These are phyloP conservation scores for Pelargonium nanum DNA, from an alignment of 345 rosid genomes.

Conservation along the genomic window DNA sequence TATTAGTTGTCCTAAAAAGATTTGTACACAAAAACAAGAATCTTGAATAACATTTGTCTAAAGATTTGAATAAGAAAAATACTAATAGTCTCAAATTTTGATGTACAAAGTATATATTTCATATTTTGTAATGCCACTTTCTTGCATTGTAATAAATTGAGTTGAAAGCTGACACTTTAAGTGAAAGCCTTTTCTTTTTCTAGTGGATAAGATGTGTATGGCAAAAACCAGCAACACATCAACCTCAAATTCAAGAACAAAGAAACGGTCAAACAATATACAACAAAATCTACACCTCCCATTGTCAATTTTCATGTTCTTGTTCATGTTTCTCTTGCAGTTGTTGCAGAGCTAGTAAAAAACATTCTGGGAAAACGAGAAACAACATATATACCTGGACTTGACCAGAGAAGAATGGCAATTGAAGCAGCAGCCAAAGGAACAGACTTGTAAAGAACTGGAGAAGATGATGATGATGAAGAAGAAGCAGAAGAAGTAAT, in stretches of 20 bases:
- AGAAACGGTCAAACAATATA: too few species aligned
- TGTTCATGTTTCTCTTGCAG: background rate
- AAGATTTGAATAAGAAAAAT: background rate
- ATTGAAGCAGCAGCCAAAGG: conserved; percentile 69
- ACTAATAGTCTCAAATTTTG: too few species aligned
- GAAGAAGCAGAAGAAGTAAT: conserved; percentile 3
- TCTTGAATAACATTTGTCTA: too few species aligned
- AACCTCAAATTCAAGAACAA: background rate
- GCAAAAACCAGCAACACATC: background rate
- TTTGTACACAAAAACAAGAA: too few species aligned
- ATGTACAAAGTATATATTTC: too few species aligned
- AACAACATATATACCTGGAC: conserved; percentile 35
- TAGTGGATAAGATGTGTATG: background rate
- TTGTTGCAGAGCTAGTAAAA: background rate
- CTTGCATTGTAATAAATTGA: too few species aligned
- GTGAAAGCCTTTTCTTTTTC: too few species aligned
- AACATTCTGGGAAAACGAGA: background rate
- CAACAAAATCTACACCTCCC: too few species aligned
- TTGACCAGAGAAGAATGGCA: conserved; percentile 54
- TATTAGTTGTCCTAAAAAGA: background rate
- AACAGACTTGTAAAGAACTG: conserved; percentile 22
- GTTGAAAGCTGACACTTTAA: too few species aligned
- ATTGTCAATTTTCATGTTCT: background rate
- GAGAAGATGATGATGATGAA: conserved; percentile 13
- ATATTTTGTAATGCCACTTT: too few species aligned